phyloP scores from a whole-genome alignment of 371 early-diverging fungal species.

The Paraphysoderma sedebokerense region DNA sequence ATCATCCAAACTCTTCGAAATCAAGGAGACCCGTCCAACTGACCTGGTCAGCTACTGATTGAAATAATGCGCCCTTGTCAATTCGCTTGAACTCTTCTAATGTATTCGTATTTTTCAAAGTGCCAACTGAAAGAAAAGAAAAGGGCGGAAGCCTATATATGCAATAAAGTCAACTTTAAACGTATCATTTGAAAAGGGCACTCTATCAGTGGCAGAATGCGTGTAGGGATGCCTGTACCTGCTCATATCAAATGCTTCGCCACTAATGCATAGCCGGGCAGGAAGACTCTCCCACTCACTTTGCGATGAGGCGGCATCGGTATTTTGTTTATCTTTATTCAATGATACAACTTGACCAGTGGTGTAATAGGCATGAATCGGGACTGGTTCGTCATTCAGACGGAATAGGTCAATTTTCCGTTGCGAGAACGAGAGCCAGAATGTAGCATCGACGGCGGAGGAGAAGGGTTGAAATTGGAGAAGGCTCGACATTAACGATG shows the following conservation, averaged over 20 bases:
- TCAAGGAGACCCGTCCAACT: background rate
- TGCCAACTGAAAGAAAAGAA: constrained; percentile 30
- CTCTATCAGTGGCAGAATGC: background rate
- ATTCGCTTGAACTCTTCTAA: constrained; percentile 66
- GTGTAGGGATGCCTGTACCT: background rate
- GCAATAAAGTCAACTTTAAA: background rate
- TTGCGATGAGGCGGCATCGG: background rate
- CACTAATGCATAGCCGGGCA: no score
- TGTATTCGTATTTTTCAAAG: constrained; percentile 71
- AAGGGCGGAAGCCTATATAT: constrained; percentile 20
- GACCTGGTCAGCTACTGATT: constrained; percentile 36
- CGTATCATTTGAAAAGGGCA: background rate
- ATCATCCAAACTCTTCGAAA: background rate
- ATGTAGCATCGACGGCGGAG: constrained; percentile 71
- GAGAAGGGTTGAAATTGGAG: constrained; percentile 68
- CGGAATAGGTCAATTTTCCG: constrained; percentile 63
- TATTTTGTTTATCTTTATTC: no score
- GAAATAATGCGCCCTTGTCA: constrained; percentile 55
- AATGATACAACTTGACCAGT: constrained; percentile 21
- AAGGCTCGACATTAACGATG: constrained; percentile 12
- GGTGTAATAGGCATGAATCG: constrained; percentile 44
- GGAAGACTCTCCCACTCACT: no score
- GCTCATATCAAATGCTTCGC: no score
- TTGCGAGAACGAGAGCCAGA: constrained; percentile 69
- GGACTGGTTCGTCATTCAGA: constrained; percentile 41